Base-by-base conservation (phyloP, 2,329 filamentous ascomycete species). In the Nigrospora sphaerica region DNA sequence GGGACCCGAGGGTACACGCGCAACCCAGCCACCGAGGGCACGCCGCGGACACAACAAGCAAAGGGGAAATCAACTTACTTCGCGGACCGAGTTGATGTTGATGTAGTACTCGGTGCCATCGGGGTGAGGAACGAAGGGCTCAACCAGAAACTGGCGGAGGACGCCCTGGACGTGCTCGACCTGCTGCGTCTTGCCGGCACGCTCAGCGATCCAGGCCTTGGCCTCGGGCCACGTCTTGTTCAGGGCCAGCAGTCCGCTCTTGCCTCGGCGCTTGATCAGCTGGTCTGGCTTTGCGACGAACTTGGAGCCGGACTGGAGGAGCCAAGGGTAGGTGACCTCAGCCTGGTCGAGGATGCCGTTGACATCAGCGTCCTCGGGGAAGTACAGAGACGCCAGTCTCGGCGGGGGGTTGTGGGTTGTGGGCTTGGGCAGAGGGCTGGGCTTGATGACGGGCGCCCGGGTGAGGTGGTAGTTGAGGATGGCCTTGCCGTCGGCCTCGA, bases 391-490 rank as follows among this genome's bases (percentile, higher is more conserved):
- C 48, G 92, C 92, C 62, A 97, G 83, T 73, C 88, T 92, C 61
- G 91, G 76, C 52, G 93, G 85, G 59, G 93, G 76, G 77, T 97
- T 97, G 84, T 98, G 93, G 70, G 82, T 93, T 55, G 86, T 72
- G 54, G 87, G 78, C 57, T 80, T 68, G 59, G 91, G 88, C 48
- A 97, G 89, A 73, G 93, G 90, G 65, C 90, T 92, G 58, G 92
- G 88, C 86, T 96, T 97, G 83, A 98, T 95, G 70, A 95, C 86
- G 57, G 90, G 85, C 60, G 93, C 89, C 68, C 93, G 87, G 62
- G 93, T 97, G 74, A 98, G 90, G 80, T 97, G 93, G 82, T 97
- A 98, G 87, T 96, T 97, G 82, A 98, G 82, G 78, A 98, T 97
- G 81, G 93, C 93, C 87, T 98, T 98, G 83, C 93, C 93, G 78